Evolutionary conservation across 2,329 filamentous ascomycete species (phyloP).

Genomic region (Colletotrichum liriopes): DNA sequence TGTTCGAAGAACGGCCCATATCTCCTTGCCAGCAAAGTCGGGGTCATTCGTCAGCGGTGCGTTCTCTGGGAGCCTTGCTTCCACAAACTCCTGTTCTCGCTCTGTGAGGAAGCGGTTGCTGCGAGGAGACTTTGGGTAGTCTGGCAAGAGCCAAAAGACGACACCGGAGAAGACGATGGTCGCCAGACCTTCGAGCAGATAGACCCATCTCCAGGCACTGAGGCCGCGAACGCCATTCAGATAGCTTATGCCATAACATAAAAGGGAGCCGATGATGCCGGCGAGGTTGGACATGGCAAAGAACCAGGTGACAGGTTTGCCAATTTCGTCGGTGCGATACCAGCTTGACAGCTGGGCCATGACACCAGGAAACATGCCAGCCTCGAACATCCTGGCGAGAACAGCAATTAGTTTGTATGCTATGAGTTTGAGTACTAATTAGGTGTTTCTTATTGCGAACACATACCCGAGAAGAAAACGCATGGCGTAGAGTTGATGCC

Average conservation of each 20-base stretch:
- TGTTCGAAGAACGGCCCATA: conserved; percentile 50
- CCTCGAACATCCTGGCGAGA: conserved; percentile 52
- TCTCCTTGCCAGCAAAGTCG: conserved; percentile 53
- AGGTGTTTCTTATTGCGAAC: background rate
- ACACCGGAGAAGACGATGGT: conserved; percentile 50
- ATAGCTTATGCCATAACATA: conserved; percentile 50
- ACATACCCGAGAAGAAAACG: conserved; percentile 57
- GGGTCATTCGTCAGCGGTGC: conserved; percentile 56
- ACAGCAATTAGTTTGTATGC: background rate
- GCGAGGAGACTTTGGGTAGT: conserved; percentile 59
- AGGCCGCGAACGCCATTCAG: conserved; percentile 47
- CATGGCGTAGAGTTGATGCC: conserved; percentile 54
- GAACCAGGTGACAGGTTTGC: conserved; percentile 59
- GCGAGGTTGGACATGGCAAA: conserved; percentile 54
- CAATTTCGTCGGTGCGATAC: conserved; percentile 64
- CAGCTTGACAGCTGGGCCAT: conserved; percentile 60
- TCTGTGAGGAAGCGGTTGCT: conserved; percentile 55
- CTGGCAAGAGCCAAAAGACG: conserved; percentile 54
- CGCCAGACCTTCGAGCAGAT: conserved; percentile 59
- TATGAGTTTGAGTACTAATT: too few relatives aligned
- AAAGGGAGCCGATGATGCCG: conserved; percentile 52
- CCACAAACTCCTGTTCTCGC: conserved; percentile 58
- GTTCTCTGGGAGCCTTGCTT: conserved; percentile 55
- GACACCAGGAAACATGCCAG: conserved; percentile 59
- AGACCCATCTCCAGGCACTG: conserved; percentile 55